A percentile compares a stretch with the other conserved stretches of the same genome.
Evolutionary conservation across 1,284 basidiomycete genomes (phyloP).

Genomic region (Sporisorium scitamineum): DNA sequence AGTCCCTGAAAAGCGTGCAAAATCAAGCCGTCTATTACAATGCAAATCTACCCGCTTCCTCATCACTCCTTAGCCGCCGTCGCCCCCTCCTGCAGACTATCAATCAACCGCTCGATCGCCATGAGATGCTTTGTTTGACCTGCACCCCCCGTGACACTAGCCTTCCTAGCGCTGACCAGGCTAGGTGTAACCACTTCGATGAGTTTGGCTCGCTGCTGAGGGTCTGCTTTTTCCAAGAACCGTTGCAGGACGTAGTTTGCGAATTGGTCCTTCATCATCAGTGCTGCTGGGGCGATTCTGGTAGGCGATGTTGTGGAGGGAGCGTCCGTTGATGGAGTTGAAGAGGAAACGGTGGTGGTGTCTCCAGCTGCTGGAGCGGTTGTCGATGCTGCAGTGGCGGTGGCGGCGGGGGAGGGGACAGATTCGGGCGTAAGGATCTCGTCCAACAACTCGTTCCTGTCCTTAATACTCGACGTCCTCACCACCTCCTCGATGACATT

Average conservation of each 20-base stretch:
- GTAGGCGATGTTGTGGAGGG: not conserved
- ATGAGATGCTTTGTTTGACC: constrained; percentile 49
- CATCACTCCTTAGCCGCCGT: not conserved
- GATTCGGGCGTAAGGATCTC: constrained; percentile 77
- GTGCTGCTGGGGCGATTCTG: constrained; percentile 45
- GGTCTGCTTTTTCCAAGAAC: constrained; percentile 61
- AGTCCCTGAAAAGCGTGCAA: not conserved
- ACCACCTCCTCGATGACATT: constrained; percentile 97
- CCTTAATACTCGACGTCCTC: constrained; percentile 76
- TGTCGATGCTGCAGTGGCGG: not conserved
- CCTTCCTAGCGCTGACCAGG: constrained; percentile 39
- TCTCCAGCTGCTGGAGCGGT: not conserved
- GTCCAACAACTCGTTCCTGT: constrained; percentile 78
- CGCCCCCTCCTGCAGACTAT: constrained; percentile 9
- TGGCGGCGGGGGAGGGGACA: not conserved
- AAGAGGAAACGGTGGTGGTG: no score
- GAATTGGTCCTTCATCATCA: constrained; percentile 91
- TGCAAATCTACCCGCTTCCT: not conserved
- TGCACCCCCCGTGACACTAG: not conserved
- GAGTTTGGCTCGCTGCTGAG: constrained; percentile 42
- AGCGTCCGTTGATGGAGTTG: no score
- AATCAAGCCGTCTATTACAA: constrained; percentile 6
- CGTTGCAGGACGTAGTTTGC: constrained; percentile 73
- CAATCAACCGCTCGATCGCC: constrained; percentile 57
- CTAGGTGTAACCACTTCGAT: constrained; percentile 41